Percentiles rank a stretch among this genome's conserved stretches.
phyloP scores from a whole-genome alignment of 768 basidiomycete genomes.

The Boletus huronensis region DNA sequence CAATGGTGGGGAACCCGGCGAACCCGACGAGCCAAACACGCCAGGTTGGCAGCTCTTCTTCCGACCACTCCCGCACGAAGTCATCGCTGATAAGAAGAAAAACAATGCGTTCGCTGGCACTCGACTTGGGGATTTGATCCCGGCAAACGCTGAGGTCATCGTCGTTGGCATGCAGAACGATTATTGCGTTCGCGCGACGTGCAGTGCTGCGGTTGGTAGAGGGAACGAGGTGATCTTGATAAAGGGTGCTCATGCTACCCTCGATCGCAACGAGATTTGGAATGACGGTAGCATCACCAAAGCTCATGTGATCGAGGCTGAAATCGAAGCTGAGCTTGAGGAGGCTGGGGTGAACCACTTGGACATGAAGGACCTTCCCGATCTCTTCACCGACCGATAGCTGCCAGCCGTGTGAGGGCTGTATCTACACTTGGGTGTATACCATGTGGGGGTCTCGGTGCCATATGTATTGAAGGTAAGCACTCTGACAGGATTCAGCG shows the following conservation, averaged over 20 bases:
- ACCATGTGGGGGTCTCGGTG: background rate
- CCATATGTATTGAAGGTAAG: constrained; percentile 13
- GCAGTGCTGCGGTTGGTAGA: constrained; percentile 54
- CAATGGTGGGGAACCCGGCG: constrained; percentile 58
- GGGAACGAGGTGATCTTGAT: constrained; percentile 68
- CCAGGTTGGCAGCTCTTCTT: constrained; percentile 63
- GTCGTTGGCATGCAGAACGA: constrained; percentile 68
- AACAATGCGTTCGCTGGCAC: constrained; percentile 71
- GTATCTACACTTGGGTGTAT: background rate
- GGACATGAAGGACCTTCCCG: constrained; percentile 62
- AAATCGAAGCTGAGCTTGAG: constrained; percentile 65
- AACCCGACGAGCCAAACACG: constrained; percentile 54
- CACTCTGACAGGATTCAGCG: background rate
- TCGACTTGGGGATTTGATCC: constrained; percentile 45
- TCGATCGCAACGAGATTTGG: constrained; percentile 61
- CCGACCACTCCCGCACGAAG: constrained; percentile 47
- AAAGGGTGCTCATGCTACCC: constrained; percentile 62
- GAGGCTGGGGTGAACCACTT: constrained; percentile 63
- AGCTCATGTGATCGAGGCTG: constrained; percentile 49
- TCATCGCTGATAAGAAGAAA: constrained; percentile 61
- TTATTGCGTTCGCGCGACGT: constrained; percentile 56
- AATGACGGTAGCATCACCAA: constrained; percentile 53
- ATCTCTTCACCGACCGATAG: constrained; percentile 56
- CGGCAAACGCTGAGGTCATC: constrained; percentile 55
- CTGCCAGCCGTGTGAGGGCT: background rate